Conservation (phyloP, 768 basidiomycete species). For the Paxillus rubicundulus region DNA sequence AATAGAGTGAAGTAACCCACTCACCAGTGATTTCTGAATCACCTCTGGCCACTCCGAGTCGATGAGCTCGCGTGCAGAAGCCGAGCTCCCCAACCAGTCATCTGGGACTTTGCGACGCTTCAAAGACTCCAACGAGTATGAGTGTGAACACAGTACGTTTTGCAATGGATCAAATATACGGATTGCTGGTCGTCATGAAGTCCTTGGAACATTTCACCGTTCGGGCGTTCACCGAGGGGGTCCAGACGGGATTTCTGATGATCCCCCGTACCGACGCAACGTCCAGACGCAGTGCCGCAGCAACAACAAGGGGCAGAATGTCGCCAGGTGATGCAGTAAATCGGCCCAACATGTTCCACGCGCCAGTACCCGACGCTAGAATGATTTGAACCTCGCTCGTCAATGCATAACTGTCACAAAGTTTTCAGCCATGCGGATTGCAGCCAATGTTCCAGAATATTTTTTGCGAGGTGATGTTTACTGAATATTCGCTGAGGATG, state of each 20-base stretch:
- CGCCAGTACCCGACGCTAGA: background rate
- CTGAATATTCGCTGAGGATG: background rate
- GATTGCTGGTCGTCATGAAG: background rate
- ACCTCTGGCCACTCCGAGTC: background rate
- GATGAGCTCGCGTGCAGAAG: background rate
- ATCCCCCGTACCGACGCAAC: background rate
- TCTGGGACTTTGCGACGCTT: background rate
- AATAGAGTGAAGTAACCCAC: conserved; percentile 11
- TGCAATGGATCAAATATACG: background rate
- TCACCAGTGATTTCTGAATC: conserved; percentile 5
- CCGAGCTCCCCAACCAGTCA: background rate
- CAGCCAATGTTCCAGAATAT: background rate
- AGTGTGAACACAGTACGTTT: background rate
- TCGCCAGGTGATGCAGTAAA: background rate
- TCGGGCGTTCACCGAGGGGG: background rate
- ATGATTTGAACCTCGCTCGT: background rate
- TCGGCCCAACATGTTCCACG: background rate
- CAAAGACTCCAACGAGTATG: background rate
- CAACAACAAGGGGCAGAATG: background rate
- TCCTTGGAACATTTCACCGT: conserved; percentile 5
- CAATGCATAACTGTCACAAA: background rate
- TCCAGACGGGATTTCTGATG: background rate
- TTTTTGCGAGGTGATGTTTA: background rate
- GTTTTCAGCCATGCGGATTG: background rate
- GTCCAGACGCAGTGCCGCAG: background rate